phyloP scores from a whole-genome alignment of 768 basidiomycete species.

The Hypsizygus marmoreus region DNA sequence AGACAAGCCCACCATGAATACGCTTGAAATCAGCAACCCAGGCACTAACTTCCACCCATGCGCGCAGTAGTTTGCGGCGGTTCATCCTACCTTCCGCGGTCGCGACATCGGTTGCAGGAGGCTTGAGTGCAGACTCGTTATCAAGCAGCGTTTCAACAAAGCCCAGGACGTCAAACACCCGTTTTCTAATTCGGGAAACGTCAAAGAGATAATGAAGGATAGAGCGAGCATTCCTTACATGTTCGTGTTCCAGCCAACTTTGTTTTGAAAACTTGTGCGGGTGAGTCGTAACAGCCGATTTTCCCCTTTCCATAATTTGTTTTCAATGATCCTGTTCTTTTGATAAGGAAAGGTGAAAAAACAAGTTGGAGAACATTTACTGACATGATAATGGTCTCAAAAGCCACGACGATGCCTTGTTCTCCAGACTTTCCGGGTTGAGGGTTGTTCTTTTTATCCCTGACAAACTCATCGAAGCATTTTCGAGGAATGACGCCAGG shows the following conservation, averaged over 20 bases:
- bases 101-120: constrained; percentile 54
- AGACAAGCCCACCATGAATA: constrained; percentile 37
- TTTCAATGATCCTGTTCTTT: constrained; percentile 66
- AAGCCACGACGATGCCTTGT: constrained; percentile 52
- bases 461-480: constrained; percentile 61
- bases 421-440: constrained; percentile 54
- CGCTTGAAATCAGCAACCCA: constrained; percentile 65
- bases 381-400: constrained; percentile 72
- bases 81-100: constrained; percentile 49
- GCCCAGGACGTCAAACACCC: constrained; percentile 45
- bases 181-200: constrained; percentile 33
- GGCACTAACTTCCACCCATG: constrained; percentile 76
- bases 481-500: constrained; percentile 71
- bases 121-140: constrained; percentile 47
- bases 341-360: constrained; percentile 2
- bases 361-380: constrained; percentile 28
- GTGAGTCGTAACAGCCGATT: constrained; percentile 54
- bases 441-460: constrained; percentile 65
- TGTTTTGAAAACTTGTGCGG: constrained; percentile 32
- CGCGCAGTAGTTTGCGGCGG: constrained; percentile 67
- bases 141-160: constrained; percentile 40
- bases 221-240: constrained; percentile 49
- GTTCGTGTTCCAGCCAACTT: constrained; percentile 13
- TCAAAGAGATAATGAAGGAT: neutral
- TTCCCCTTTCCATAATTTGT: constrained; percentile 74